Evolutionary conservation across 306 rosid species (phyloP), one percentile per base, ranked within the genome.

Genomic region (Dicorynia guianensis): DNA sequence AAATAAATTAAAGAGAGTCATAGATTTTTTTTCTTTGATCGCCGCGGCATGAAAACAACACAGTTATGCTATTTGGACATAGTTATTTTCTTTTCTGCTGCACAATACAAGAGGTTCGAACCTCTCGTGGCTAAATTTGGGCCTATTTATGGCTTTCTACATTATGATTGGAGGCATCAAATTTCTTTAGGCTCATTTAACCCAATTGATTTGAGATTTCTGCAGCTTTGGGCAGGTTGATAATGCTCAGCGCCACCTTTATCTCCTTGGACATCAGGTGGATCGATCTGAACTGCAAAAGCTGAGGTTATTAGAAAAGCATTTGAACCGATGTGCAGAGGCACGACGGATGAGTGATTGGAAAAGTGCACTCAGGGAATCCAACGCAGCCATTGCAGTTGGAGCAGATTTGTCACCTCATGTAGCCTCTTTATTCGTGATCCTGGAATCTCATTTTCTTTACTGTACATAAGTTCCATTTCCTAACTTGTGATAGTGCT

Each of bases 391-490:
- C 55, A 80, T 89, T 71, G 86, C 83, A 40, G 83, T 70, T 62
- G 98, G 93, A 54, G 96, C 91, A 4, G 97, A 93, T 54, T 88
- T 84, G 78, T 91, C 96, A 33, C 98, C 96, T 35, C 94, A 82
- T 96, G 98, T 86, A 75, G 57, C 58, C 61, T 58, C 47, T 47
- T 70, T 5, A 36, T 11, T 36, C 36, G 49, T 70, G 67, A 70
- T 52, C 38, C 70, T 65, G 50, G 49, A 56, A 2, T 57, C 54
- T 71, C 9, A 2, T 39, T 35, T 78, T 83, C 38, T n/a, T 14
- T 30, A 7, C 40, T 34, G 20, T 30, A 6, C 20, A 48, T 12
- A 35, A 33, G 73, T 72, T 69, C 40, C 18, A 60, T 34, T 49
- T 62, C 8, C 46, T 78, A 84, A 82, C 52, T 62, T 53, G 52